Evolutionary conservation across 1,284 basidiomycete genomes (phyloP), one percentile per base, ranked within the genome.

Genomic region (Naganishia sp.): DNA sequence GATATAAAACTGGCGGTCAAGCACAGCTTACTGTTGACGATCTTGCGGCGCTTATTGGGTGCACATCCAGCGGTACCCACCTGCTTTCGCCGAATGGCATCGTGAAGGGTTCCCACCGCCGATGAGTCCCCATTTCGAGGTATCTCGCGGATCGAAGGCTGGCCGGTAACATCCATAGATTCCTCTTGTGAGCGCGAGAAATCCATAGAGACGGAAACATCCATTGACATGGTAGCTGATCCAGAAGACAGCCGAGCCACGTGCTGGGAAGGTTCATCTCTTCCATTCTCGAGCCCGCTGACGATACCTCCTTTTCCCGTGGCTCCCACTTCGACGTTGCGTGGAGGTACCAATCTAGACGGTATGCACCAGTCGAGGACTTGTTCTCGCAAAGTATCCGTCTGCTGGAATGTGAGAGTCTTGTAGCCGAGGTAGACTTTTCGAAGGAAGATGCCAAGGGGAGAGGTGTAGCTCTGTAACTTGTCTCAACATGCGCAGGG

Each of bases 391-490:
- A 66, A 21, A 9, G 31, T 45, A 31, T 54, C 46, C 6, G 55
- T 55, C n/a, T 66, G 53, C 25, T 55, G 45, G 35, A 68, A 68
- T 6, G 39, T 60, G 9, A 68, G 45, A 9, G 65, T 58, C 31
- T 65, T 62, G 49, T 66, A 68, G 11, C 56, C 57, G 1, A 68
- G 64, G 31, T 65, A 65, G 11, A 68, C 60, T 23, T 55, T 58
- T 10, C 67, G 67, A 9, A 66, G 58, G 49, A 68, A 68, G 10
- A 63, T 53, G 15, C 67, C 67, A 15, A 68, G 47, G 1, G 67
- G 67, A 18, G 67, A 68, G 15, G 45, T 25, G 23, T 61, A 65
- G 35, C 63, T 51, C 67, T 68, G 41, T 31, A n/a, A 18, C 18
- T 10, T 7, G 18, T 25, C 18, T 45, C 15, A 39, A 39, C 13